These are phyloP conservation scores for Diaporthe ilicicola DNA, from an alignment of 2,329 filamentous ascomycete species.

Conservation along the genomic window DNA sequence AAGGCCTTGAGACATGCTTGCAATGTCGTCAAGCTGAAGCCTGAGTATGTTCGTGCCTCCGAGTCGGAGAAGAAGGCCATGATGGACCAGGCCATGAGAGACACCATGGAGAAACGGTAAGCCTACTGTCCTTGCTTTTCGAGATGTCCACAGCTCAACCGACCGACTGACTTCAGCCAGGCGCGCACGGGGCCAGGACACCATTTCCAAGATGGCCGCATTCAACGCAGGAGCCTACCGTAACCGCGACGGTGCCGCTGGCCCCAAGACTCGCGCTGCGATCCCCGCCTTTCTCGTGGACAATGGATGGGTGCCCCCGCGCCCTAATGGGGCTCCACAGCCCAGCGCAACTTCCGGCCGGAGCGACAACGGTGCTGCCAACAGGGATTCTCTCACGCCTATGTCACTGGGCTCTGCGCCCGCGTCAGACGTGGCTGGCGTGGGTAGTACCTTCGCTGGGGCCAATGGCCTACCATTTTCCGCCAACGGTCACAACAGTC, in stretches of 20 bases:
- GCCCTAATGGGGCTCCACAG: background rate
- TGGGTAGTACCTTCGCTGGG: background rate
- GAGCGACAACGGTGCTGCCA: background rate
- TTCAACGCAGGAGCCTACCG: constrained; percentile 25
- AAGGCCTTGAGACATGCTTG: constrained; percentile 33
- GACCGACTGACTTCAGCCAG: background rate
- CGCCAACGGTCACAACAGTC: too few relatives aligned
- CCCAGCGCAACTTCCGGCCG: background rate
- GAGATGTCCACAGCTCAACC: too few relatives aligned
- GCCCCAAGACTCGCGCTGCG: constrained; percentile 6
- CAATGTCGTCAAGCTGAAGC: constrained; percentile 19
- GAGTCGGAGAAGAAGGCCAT: constrained; percentile 23
- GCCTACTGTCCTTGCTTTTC: background rate
- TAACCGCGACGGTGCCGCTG: background rate
- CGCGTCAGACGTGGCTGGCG: background rate
- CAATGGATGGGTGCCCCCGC: constrained; percentile 19
- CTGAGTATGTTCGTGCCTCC: constrained; percentile 16
- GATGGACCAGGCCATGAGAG: constrained; percentile 26
- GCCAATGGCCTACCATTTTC: background rate
- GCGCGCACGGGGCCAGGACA: constrained; percentile 26
- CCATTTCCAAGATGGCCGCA: constrained; percentile 32
- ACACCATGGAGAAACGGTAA: constrained; percentile 30
- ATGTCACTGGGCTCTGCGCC: background rate
- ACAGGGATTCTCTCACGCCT: background rate
- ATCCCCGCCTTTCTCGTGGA: constrained; percentile 15